These are phyloP conservation scores for Delphinella strobiligena DNA, from an alignment of 2,329 filamentous ascomycete genomes.

Conservation along the genomic window DNA sequence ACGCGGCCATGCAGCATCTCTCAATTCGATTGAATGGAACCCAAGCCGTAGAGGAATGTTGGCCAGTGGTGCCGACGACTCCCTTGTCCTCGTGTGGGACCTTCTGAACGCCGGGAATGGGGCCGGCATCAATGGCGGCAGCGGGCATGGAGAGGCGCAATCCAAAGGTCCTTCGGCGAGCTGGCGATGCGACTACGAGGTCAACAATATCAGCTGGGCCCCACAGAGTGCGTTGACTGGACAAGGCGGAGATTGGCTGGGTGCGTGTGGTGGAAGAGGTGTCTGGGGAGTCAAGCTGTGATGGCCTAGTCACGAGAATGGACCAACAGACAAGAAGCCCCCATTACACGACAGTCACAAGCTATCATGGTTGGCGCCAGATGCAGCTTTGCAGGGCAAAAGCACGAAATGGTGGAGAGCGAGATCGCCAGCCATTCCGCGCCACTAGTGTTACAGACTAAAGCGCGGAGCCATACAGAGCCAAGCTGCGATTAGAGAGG, in stretches of 20 bases:
- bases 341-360: too few relatives aligned
- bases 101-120: conserved; percentile 50
- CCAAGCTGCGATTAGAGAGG: too few relatives aligned
- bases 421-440: too few relatives aligned
- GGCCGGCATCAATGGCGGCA: conserved; percentile 8
- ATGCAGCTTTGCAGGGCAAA: too few relatives aligned
- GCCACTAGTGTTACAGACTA: too few relatives aligned
- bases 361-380: too few relatives aligned
- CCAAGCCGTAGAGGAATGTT: conserved; percentile 75
- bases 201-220: conserved; percentile 76
- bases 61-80: conserved; percentile 86
- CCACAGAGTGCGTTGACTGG: conserved; percentile 54
- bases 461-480: too few relatives aligned
- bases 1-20: conserved; percentile 68
- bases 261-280: conserved; percentile 67
- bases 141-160: conserved; percentile 24
- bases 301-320: conserved; percentile 9
- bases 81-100: conserved; percentile 87
- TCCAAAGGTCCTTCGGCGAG: conserved; percentile 57
- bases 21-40: conserved; percentile 96
- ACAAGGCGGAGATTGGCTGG: conserved; percentile 72
- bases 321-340: background rate
- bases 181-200: conserved; percentile 80
- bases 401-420: too few relatives aligned
- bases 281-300: conserved; percentile 61